Evolutionary conservation across 2,329 filamentous ascomycete species (phyloP).

Genomic region (Chaetomiaceae sp.): DNA sequence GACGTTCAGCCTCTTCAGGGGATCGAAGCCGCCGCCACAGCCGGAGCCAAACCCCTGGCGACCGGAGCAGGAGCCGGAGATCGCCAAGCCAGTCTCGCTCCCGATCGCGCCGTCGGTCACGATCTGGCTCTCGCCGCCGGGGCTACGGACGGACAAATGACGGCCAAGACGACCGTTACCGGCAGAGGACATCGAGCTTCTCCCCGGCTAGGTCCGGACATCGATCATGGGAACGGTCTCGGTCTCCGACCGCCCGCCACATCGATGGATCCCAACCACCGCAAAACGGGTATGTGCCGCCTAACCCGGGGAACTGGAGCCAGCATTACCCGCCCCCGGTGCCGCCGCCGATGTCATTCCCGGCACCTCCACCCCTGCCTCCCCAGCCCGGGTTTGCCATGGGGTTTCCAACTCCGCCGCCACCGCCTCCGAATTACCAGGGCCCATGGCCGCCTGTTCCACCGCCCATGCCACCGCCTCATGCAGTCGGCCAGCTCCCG

Average conservation of each 20-base stretch:
- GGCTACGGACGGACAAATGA: conserved; percentile 19
- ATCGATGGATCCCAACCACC: conserved; percentile 15
- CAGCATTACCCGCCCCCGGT: conserved; percentile 4
- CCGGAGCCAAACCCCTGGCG: conserved; percentile 22
- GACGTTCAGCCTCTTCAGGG: conserved; percentile 32
- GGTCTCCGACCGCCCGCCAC: conserved; percentile 15
- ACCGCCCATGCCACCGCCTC: conserved; percentile 20
- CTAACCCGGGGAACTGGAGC: conserved; percentile 15
- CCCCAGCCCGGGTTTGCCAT: conserved; percentile 15
- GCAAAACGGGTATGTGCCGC: conserved; percentile 20
- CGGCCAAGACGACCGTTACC: conserved; percentile 21
- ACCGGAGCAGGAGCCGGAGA: conserved; percentile 16
- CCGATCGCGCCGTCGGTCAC: conserved; percentile 23
- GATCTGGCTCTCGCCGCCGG: conserved; percentile 18
- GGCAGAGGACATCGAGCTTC: conserved; percentile 9
- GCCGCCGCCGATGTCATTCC: conserved; percentile 21
- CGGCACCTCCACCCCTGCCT: conserved; percentile 10
- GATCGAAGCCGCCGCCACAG: conserved; percentile 19
- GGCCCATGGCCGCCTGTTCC: conserved; percentile 38
- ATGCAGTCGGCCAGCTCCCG: neutral
- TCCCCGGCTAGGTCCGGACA: conserved; percentile 7
- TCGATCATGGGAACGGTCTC: conserved; percentile 21
- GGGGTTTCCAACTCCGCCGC: conserved; percentile 26
- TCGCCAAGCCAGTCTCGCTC: conserved; percentile 23
- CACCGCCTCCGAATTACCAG: conserved; percentile 34